phyloP scores from a whole-genome alignment of 1,139 yeast species.

The Sugiyamaella grinbergsii region DNA sequence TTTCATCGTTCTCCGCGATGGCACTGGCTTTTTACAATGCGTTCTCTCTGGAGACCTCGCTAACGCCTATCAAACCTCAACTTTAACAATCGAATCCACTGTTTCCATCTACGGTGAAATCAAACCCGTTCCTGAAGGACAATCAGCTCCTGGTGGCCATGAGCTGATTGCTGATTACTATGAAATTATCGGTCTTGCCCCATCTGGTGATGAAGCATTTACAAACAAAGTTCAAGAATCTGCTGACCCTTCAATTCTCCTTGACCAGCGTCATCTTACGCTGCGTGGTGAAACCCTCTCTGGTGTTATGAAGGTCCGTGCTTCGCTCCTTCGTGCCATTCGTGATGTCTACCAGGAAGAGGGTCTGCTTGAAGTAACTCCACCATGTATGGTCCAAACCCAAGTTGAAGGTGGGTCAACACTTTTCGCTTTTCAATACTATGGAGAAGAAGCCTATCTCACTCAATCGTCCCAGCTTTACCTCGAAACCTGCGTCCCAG shows the following conservation, averaged over 20 bases:
- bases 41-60: conserved; percentile 91
- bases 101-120: conserved; percentile 78
- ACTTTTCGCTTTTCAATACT: conserved; percentile 87
- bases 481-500: conserved; percentile 93
- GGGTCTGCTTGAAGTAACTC: conserved; percentile 85
- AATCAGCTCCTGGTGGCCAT: conserved; percentile 96
- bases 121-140: conserved; percentile 88
- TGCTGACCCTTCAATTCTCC: conserved; percentile 87
- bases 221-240: conserved; percentile 91
- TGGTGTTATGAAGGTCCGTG: conserved; percentile 95
- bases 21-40: conserved; percentile 86
- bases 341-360: conserved; percentile 79
- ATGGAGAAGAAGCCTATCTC: conserved; percentile 94
- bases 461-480: conserved; percentile 98
- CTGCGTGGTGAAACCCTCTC: conserved; percentile 94
- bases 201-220: conserved; percentile 93
- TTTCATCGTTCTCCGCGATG: conserved; percentile 91
- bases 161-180: conserved; percentile 91
- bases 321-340: conserved; percentile 68
- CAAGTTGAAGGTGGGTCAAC: conserved; percentile 99
- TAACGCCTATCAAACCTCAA: conserved; percentile 79
- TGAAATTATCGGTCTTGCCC: conserved; percentile 87
- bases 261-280: conserved; percentile 94
- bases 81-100: conserved; percentile 86
- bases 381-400: conserved; percentile 99